Base-by-base conservation (phyloP, 768 basidiomycete species). In the Boletus bicolor region DNA sequence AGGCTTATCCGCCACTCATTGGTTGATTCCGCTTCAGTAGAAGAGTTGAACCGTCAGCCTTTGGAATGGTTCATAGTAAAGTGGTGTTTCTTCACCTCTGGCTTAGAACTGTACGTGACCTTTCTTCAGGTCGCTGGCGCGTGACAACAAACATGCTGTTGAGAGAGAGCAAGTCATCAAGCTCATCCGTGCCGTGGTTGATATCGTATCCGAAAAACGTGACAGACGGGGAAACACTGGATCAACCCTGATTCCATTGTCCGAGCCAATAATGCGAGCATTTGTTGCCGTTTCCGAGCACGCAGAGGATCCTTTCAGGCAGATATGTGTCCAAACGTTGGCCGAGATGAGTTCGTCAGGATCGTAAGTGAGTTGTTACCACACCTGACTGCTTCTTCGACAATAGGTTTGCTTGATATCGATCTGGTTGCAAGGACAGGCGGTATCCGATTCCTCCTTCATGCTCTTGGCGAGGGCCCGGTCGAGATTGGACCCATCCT, bases 131-230 rank as follows among this genome's bases (percentile, higher is more conserved):
- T 86, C 94, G 2, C 76, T 98, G 15, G 83, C 88, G 0, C 85
- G 94, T 12, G 94, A 98, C 67, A 85, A 85, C 67, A 89, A 91
- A 63, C 80, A 85, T 66, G 82, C 82, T 12, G 80, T 86, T 6
- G 97, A 94, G 73, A 91, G 92, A 67, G 93, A 97, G 66, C 95
- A 98, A 70, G 92, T 82, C 21, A 83, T 99, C 62, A 91, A 93
- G 56, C 82, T 98, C 21, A 84, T 98, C 52, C 87, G 97, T 19
- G 74, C 85, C 3, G 83, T 93, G 26, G 82, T 95, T 7, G 84
- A 91, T 61, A 79, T 94, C 37, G 87, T 89, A 12, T 84, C 86
- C 12, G 79, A 82, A 48, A 78, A 82, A 41, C 62, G 71, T 37
- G 75, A 80, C 28, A 73, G 75, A 42, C 68, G 76, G 28, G 72